Evolutionary conservation across 257 asterid species (phyloP).

Genomic region (Penstemon eatonii): DNA sequence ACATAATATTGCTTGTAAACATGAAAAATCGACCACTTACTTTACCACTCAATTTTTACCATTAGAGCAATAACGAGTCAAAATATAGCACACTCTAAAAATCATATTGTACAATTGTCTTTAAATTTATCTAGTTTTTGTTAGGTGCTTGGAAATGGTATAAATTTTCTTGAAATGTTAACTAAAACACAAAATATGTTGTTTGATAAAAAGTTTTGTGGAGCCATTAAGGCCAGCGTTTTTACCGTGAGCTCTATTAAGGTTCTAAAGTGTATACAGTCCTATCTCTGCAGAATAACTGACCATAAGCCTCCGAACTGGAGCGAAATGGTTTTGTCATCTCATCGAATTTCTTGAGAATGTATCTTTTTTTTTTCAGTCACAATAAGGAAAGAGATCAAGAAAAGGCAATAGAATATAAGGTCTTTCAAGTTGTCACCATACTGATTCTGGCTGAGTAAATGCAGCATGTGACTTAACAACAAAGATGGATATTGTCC

Average conservation of each 20-base stretch:
- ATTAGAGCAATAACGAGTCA: slow-evolving; percentile 1
- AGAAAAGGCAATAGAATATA: slow-evolving; percentile 3
- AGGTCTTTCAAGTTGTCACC: slow-evolving; percentile 18
- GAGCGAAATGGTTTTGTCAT: not conserved
- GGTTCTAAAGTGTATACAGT: not conserved
- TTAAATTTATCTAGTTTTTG: not conserved
- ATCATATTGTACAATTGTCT: not conserved
- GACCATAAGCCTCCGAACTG: slow-evolving; percentile 15
- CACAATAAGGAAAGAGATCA: not conserved
- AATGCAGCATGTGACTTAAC: slow-evolving; percentile 22
- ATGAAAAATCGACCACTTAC: slow-evolving; percentile 1
- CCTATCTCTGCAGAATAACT: not conserved
- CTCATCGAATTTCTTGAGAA: slow-evolving; percentile 12
- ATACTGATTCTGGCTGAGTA: slow-evolving; percentile 12
- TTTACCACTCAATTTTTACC: not conserved
- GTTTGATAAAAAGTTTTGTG: not conserved
- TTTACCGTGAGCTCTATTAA: not conserved
- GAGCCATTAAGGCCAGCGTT: not conserved
- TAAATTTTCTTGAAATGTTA: slow-evolving; percentile 6
- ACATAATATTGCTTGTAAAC: not conserved
- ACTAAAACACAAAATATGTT: not conserved
- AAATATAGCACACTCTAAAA: not conserved
- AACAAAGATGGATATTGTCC: slow-evolving; percentile 17
- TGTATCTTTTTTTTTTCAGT: not conserved
- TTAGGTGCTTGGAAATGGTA: not conserved